phyloP scores from a whole-genome alignment of 2,329 filamentous ascomycete genomes.

The Coniochaeta sp. region DNA sequence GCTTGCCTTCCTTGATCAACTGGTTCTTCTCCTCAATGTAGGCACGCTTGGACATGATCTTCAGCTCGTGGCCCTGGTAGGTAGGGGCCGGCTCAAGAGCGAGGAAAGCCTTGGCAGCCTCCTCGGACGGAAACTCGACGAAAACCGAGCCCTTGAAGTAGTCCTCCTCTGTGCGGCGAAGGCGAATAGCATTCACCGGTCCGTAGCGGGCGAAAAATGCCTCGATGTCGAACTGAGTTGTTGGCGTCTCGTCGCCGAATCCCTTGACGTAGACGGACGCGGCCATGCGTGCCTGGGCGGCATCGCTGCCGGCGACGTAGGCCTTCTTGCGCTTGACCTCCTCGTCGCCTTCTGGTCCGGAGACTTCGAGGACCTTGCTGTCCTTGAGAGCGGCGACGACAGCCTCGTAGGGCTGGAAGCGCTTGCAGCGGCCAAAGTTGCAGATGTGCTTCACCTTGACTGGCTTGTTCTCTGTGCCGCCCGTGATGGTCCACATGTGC shows the following conservation, averaged over 20 bases:
- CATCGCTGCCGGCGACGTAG: constrained; percentile 49
- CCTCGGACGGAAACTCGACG: constrained; percentile 79
- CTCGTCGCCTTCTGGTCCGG: constrained; percentile 66
- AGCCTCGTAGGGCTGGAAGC: constrained; percentile 80
- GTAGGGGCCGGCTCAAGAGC: constrained; percentile 71
- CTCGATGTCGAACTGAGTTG: constrained; percentile 90
- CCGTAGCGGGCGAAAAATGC: constrained; percentile 81
- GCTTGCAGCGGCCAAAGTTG: constrained; percentile 92
- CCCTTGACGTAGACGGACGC: constrained; percentile 88
- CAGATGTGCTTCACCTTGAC: constrained; percentile 71
- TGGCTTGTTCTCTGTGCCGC: constrained; percentile 72
- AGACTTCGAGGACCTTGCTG: constrained; percentile 64
- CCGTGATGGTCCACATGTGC: constrained; percentile 73
- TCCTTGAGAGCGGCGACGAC: constrained; percentile 77
- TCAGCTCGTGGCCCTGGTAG: constrained; percentile 73
- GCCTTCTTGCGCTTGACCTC: constrained; percentile 69
- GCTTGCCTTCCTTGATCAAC: constrained; percentile 63
- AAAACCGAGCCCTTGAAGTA: constrained; percentile 96
- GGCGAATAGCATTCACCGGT: constrained; percentile 71
- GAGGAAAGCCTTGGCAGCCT: constrained; percentile 74
- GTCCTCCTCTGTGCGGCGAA: constrained; percentile 66
- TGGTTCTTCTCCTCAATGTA: constrained; percentile 75
- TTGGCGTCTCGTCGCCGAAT: constrained; percentile 76
- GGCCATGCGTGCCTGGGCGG: constrained; percentile 55
- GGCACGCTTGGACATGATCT: constrained; percentile 79